phyloP scores from a whole-genome alignment of 306 rosid genomes.

The Malus fusca region DNA sequence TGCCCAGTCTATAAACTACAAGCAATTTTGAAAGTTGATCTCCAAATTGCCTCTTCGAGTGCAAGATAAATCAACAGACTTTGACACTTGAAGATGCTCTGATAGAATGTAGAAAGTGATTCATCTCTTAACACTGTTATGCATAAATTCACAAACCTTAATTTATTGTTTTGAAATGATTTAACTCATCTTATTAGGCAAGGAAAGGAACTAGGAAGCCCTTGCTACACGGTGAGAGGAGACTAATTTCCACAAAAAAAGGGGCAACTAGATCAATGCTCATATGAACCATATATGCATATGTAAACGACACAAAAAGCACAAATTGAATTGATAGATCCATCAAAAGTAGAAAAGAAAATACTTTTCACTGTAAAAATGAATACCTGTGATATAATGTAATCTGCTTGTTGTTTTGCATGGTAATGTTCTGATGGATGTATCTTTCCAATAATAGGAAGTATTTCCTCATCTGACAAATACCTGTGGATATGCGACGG shows the following conservation, averaged over 20 bases:
- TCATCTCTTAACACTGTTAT: background rate
- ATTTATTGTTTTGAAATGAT: background rate
- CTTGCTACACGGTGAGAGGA: background rate
- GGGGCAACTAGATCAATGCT: background rate
- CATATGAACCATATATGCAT: background rate
- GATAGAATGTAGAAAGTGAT: background rate
- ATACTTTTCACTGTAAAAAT: conserved; percentile 1
- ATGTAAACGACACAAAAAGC: conserved; percentile 12
- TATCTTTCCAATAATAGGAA: conserved; percentile 79
- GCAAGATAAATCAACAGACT: background rate
- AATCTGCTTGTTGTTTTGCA: conserved; percentile 92
- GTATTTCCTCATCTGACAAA: conserved; percentile 68
- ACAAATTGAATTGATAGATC: background rate
- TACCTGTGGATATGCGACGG: conserved; percentile 33
- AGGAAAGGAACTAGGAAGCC: background rate
- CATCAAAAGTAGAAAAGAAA: background rate
- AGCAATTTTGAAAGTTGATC: background rate
- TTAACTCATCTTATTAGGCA: background rate
- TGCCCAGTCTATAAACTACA: background rate
- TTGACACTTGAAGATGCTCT: background rate
- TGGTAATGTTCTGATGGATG: conserved; percentile 95
- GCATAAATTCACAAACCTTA: background rate
- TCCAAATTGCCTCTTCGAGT: background rate
- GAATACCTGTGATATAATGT: conserved; percentile 77
- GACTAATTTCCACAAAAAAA: background rate